phyloP scores from a whole-genome alignment of 768 basidiomycete genomes.

The Cyclocybe cylindracea region DNA sequence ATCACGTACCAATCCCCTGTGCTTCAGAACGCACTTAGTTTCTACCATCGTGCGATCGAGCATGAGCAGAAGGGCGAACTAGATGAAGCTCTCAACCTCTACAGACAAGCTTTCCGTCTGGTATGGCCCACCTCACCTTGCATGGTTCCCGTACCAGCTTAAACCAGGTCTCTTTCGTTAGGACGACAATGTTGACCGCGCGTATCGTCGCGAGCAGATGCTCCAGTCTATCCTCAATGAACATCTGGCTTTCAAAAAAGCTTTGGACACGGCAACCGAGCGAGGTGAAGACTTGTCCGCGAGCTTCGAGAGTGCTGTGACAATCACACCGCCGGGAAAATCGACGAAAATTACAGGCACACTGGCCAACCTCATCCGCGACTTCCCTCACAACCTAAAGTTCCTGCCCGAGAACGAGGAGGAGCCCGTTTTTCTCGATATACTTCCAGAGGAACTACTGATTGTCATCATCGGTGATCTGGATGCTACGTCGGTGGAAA shows the following conservation, averaged over 20 bases:
- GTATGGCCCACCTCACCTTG: constrained; percentile 23
- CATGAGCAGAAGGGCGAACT: constrained; percentile 74
- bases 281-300: constrained; percentile 25
- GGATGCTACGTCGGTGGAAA: constrained; percentile 69
- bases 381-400: constrained; percentile 46
- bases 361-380: constrained; percentile 48
- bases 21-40: constrained; percentile 53
- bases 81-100: constrained; percentile 74
- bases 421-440: constrained; percentile 51
- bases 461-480: constrained; percentile 65
- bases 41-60: constrained; percentile 71
- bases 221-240: constrained; percentile 34
- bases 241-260: constrained; percentile 18
- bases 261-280: neutral
- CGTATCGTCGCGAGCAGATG: constrained; percentile 62
- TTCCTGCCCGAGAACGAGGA: constrained; percentile 76
- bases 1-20: constrained; percentile 20
- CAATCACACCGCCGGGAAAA: constrained; percentile 22
- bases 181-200: constrained; percentile 74
- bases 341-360: constrained; percentile 32
- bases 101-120: constrained; percentile 79
- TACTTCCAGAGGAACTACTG: constrained; percentile 78
- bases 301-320: constrained; percentile 25
- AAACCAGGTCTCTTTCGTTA: constrained; percentile 12
- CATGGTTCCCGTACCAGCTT: constrained; percentile 2